phyloP scores from a whole-genome alignment of 306 rosid species.

The Ceratonia siliqua region DNA sequence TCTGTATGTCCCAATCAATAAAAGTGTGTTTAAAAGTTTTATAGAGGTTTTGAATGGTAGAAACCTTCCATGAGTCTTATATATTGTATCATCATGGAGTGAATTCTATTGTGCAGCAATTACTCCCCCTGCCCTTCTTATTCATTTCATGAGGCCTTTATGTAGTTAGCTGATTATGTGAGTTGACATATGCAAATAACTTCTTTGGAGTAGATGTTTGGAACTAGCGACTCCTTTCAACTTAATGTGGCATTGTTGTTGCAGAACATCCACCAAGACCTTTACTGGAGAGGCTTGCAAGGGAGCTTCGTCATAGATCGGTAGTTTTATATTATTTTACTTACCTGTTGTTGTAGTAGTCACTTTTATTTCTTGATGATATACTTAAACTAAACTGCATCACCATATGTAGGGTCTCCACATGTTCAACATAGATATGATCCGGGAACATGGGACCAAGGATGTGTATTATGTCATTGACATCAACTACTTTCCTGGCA shows the following conservation, averaged over 20 bases:
- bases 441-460: slow-evolving; percentile 41
- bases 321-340: slow-evolving; percentile 4
- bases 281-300: slow-evolving; percentile 38
- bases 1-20: background rate
- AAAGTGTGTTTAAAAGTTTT: background rate
- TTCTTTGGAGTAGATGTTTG: background rate
- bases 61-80: background rate
- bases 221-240: background rate
- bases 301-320: slow-evolving; percentile 35
- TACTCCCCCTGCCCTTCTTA: background rate
- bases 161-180: background rate
- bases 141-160: background rate
- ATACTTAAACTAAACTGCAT: background rate
- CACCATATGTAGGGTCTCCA: slow-evolving; percentile 34
- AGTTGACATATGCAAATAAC: background rate
- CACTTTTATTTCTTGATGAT: background rate
- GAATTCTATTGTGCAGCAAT: background rate
- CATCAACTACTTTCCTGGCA: slow-evolving; percentile 47
- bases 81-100: slow-evolving; percentile 3
- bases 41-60: background rate
- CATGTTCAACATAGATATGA: slow-evolving; percentile 44
- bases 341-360: background rate
- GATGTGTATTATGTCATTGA: slow-evolving; percentile 42
- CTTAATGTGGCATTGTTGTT: background rate
- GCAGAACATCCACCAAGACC: slow-evolving; percentile 40